Evolutionary conservation across 768 basidiomycete species (phyloP).

Genomic region (Saitozyma sp.): DNA sequence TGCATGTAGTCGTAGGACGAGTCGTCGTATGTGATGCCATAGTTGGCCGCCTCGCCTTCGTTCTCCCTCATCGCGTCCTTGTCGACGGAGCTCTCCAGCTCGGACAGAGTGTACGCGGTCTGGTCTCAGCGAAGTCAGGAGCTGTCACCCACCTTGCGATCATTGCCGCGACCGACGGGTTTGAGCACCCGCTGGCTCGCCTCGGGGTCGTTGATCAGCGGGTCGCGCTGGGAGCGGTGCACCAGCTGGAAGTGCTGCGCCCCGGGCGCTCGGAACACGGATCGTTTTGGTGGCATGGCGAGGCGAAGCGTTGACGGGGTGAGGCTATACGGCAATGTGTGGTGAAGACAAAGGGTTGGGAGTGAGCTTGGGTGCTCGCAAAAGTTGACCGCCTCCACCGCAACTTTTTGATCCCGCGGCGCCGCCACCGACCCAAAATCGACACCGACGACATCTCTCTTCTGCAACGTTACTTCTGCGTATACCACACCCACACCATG

Average conservation of each 20-base stretch:
- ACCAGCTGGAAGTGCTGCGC: conserved; percentile 95
- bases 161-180: conserved; percentile 73
- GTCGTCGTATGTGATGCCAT: conserved; percentile 93
- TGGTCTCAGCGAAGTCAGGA: conserved; percentile 2
- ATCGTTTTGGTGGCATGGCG: conserved; percentile 53
- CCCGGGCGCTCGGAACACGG: conserved; percentile 85
- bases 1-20: conserved; percentile 98
- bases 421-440: too few species aligned
- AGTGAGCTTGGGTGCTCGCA: too few species aligned
- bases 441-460: too few species aligned
- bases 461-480: too few species aligned
- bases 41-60: conserved; percentile 81
- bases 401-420: neutral
- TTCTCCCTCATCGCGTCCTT: conserved; percentile 59
- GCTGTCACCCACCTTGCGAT: conserved; percentile 55
- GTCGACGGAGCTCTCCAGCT: conserved; percentile 63
- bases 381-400: too few species aligned
- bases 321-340: too few species aligned
- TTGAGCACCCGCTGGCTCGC: conserved; percentile 88
- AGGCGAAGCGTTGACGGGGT: too few species aligned
- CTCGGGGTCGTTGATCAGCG: conserved; percentile 88
- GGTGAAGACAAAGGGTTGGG: too few species aligned
- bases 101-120: conserved; percentile 72
- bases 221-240: conserved; percentile 92
- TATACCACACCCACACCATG: too few species aligned